Percentiles rank a stretch among this genome's conserved stretches.
phyloP scores from a whole-genome alignment of 345 rosid species.

The Rubroshorea leprosula region DNA sequence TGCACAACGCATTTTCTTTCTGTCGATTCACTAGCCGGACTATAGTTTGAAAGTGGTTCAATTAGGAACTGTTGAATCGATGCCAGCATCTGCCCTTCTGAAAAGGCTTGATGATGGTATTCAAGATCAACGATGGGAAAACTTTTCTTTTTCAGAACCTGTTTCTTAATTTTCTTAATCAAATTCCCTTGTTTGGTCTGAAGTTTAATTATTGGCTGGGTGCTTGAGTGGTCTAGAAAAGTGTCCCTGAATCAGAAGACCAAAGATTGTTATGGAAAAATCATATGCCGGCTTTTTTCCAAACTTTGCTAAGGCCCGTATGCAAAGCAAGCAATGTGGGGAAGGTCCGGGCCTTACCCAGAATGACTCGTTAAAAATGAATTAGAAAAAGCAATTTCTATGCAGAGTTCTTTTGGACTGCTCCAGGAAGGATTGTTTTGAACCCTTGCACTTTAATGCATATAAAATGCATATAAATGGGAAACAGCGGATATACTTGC shows the following conservation, averaged over 20 bases:
- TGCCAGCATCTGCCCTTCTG: no score
- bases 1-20: no score
- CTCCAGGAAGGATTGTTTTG: conserved; percentile 7
- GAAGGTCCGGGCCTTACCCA: not conserved
- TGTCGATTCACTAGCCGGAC: no score
- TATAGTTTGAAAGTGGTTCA: no score
- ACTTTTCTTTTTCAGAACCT: no score
- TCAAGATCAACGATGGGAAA: no score
- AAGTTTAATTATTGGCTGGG: conserved; percentile 1
- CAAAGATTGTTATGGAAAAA: conserved; percentile 16
- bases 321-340: conserved; percentile 8
- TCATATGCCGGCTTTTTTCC: conserved; percentile 11
- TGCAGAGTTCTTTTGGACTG: conserved; percentile 12
- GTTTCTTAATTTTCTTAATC: conserved; percentile 1
- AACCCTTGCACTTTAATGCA: conserved; percentile 9
- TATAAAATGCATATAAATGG: no score
- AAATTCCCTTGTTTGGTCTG: not conserved
- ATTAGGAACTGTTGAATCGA: no score
- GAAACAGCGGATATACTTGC: no score
- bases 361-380: not conserved
- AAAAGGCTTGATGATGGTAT: no score
- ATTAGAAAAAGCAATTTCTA: conserved; percentile 2
- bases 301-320: conserved; percentile 15
- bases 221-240: not conserved
- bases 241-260: not conserved